phyloP scores from a whole-genome alignment of 495 filamentous ascomycete species.

The Podospora pseudoanserina region DNA sequence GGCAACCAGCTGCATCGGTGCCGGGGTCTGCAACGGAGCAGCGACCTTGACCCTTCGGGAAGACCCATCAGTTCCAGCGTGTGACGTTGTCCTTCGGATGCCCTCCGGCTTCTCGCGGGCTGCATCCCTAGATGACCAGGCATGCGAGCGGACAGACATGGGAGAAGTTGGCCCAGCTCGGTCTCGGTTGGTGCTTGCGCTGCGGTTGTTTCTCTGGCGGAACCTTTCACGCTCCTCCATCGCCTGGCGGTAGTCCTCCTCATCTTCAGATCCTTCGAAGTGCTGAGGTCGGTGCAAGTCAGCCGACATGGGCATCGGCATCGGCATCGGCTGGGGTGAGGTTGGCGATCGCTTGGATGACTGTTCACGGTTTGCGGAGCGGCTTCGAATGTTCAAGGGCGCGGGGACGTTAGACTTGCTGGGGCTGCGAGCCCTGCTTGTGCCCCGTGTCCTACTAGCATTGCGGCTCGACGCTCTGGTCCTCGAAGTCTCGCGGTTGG shows the following conservation, averaged over 20 bases:
- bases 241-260: slow-evolving; percentile 59
- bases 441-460: slow-evolving; percentile 40
- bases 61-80: slow-evolving; percentile 14
- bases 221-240: slow-evolving; percentile 59
- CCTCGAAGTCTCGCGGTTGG: slow-evolving; percentile 35
- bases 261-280: slow-evolving; percentile 48
- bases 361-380: slow-evolving; percentile 50
- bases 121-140: slow-evolving; percentile 26
- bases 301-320: slow-evolving; percentile 60
- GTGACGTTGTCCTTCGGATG: slow-evolving; percentile 37
- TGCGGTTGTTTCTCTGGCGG: slow-evolving; percentile 54
- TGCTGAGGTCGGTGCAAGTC: slow-evolving; percentile 33
- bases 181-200: slow-evolving; percentile 45
- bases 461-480: slow-evolving; percentile 40
- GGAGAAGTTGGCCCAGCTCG: slow-evolving; percentile 24
- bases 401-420: slow-evolving; percentile 40
- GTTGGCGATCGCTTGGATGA: slow-evolving; percentile 71
- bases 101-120: slow-evolving; percentile 52
- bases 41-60: slow-evolving; percentile 17
- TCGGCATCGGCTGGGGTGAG: slow-evolving; percentile 52
- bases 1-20: slow-evolving; percentile 29
- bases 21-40: slow-evolving; percentile 30
- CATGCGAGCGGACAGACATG: slow-evolving; percentile 18
- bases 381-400: slow-evolving; percentile 52
- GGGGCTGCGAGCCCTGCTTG: slow-evolving; percentile 40